A percentile compares a stretch with the other conserved stretches of the same genome.
phyloP scores from a whole-genome alignment of 306 rosid species.

The Arachis stenosperma region DNA sequence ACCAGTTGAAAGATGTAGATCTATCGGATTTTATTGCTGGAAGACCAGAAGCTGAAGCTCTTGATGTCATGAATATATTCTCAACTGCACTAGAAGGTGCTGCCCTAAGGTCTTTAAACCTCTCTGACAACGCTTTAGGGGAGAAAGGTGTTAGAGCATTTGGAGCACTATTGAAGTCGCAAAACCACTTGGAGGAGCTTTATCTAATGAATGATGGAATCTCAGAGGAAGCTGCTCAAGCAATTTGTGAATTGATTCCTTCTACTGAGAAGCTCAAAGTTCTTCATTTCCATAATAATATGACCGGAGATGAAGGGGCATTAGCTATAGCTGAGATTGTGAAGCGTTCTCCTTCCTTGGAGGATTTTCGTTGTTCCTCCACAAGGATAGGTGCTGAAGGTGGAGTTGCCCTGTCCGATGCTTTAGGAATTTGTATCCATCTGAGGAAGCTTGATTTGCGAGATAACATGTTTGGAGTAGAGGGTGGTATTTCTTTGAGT shows the following conservation, averaged over 20 bases:
- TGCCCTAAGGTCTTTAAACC: constrained; percentile 67
- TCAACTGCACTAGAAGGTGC: constrained; percentile 76
- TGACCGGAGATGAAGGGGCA: constrained; percentile 90
- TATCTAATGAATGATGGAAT: constrained; percentile 88
- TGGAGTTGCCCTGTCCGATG: constrained; percentile 76
- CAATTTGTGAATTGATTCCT: constrained; percentile 77
- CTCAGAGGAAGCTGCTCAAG: constrained; percentile 87
- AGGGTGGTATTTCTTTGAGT: constrained; percentile 78
- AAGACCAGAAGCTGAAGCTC: constrained; percentile 82
- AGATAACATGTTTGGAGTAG: constrained; percentile 93
- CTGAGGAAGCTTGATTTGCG: constrained; percentile 83
- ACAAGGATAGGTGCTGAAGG: constrained; percentile 77
- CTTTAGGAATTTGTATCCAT: constrained; percentile 61
- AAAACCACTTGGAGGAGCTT: constrained; percentile 73
- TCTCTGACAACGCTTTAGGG: constrained; percentile 88
- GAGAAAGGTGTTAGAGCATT: constrained; percentile 94
- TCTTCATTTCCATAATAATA: constrained; percentile 82
- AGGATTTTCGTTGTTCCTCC: constrained; percentile 86
- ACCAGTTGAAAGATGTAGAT: constrained; percentile 81
- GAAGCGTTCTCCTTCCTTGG: constrained; percentile 67
- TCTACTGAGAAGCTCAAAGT: constrained; percentile 77
- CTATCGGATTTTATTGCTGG: constrained; percentile 87
- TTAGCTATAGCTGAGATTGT: constrained; percentile 73
- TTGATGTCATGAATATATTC: constrained; percentile 75
- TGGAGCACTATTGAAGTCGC: constrained; percentile 78